Base-by-base conservation (phyloP, 2,329 filamentous ascomycete genomes). In the Lachnellula willkommii region DNA sequence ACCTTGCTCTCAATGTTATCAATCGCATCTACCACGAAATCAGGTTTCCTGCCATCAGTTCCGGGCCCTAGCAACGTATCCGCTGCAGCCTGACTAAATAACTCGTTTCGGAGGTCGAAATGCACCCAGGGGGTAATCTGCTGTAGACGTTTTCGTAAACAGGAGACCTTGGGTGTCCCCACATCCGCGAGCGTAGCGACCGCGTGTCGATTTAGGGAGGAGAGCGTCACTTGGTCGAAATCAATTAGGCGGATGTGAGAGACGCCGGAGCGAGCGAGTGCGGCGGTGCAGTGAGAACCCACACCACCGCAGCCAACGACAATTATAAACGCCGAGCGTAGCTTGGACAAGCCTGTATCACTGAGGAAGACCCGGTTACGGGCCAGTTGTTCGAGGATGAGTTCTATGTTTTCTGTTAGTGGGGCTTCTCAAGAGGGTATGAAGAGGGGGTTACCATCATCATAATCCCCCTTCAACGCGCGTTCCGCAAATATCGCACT, bases 1-100 rank as follows among this genome's bases (percentile, higher is more conserved):
- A 99, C 93, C 75, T 99, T 99, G 53, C 90, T 95, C 51, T 96
- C 90, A 60, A 99, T 97, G 69, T 99, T 97, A 72, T 99, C 94
- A 63, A 99, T 99, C 22, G 93, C 95, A 72, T 99, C 94, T 37
- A 99, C 83, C n/a, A 99, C 84, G 67, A 87, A 99, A 65, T 93
- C 87, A 1, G 92, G 91, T 65, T 79, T 79, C 43, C 79, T 81
- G 15, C 77, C 83, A 36, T 80, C 77, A 32, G 9, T 11, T 85
- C 90, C 91, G 0, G 82, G 77, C 0, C 75, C 82, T 43, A 99
- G 75, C 60, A 96, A 75, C 11, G 74, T 70, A 6, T 81, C 79
- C 0, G 91, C 91, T 9, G 78, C 84, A 15, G 76, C 71, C 47
- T 80, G 84, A 59, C 84, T 84, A 71, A 95, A 96, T 50, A 97